Percentiles rank a stretch among this genome's conserved stretches.
Evolutionary conservation across 2,329 filamentous ascomycete species (phyloP).

Genomic region (Ascosphaera acerosa): DNA sequence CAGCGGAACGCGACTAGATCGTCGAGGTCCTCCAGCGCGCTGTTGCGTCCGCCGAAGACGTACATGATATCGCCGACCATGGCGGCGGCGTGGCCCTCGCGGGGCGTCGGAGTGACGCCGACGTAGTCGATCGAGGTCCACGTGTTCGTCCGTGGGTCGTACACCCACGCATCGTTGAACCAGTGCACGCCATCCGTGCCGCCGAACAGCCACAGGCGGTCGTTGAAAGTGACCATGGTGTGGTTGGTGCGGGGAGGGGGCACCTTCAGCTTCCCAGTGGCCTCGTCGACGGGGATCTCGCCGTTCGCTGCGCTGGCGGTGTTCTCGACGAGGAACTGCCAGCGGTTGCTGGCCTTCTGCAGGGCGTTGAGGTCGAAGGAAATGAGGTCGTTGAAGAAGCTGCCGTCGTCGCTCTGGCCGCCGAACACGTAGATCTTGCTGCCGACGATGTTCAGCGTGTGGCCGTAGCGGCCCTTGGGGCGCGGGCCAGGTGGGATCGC

Average conservation of each 20-base stretch:
- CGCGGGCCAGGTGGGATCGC: constrained; percentile 67
- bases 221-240: constrained; percentile 70
- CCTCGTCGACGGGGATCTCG: constrained; percentile 24
- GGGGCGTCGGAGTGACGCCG: constrained; percentile 79
- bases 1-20: constrained; percentile 73
- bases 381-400: constrained; percentile 91
- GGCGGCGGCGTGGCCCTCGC: constrained; percentile 83
- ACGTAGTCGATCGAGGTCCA: constrained; percentile 90
- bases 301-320: constrained; percentile 30
- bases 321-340: constrained; percentile 75
- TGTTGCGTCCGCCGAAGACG: constrained; percentile 84
- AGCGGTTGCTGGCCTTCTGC: constrained; percentile 71
- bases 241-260: constrained; percentile 90
- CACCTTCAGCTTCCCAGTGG: constrained; percentile 21
- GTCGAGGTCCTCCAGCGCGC: constrained; percentile 76
- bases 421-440: constrained; percentile 97
- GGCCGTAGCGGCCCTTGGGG: constrained; percentile 78
- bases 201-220: constrained; percentile 90
- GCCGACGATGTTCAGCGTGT: constrained; percentile 85
- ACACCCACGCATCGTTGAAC: constrained; percentile 99
- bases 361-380: constrained; percentile 91
- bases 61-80: constrained; percentile 98
- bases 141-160: constrained; percentile 55
- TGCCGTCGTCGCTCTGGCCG: constrained; percentile 72
- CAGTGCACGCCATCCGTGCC: constrained; percentile 87